Evolutionary conservation across 805 yeast species (phyloP), one percentile per base, ranked within the genome.

Genomic region (Zygotorulaspora danielsina): DNA sequence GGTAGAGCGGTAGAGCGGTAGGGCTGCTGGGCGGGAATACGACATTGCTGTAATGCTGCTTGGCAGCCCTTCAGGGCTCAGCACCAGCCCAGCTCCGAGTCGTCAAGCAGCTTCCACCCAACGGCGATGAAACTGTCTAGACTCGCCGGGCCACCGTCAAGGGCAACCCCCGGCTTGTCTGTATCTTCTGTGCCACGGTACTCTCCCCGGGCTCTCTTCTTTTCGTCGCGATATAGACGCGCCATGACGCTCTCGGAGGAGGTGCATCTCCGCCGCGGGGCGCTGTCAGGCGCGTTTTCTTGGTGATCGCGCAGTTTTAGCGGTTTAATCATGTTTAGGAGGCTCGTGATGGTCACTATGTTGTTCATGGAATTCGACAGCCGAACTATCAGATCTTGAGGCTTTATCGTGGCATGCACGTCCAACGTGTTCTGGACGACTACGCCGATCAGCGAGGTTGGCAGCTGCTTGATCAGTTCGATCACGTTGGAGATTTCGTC

Each of bases 351-450:
- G 27, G 59, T 63, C 6, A 59, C 55, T 33, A 61, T 42, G 22
- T 57, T 62, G 38, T 57, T 58, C 62, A 59, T 54, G 6, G 62
- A 53, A 36, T 57, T 56, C 0, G 64, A 59, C 33, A 61, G 39
- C 22, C 50, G 46, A 9, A 61, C 54, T 3, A 61, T 60, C n/a
- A 56, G 40, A 6, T 46, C 51, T 36, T 57, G 65, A 3, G 61
- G 49, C 19, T 48, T 42, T 20, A 34, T 33, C 7, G 32, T 18
- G 15, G 21, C 35, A 8, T 36, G 32, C 19, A 32, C 38, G 4
- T 42, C 46, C 24, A 53, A 41, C 16, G 39, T 34, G 13, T 44
- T 40, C 3, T 53, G 48, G 5, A 50, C 42, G 3, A 58, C 52
- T 5, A 52, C 31, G 4, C 58, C 51, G 19, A 61, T 61, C 20